Conservation (phyloP, 441 rosid genomes). For the Theobroma grandiflorum region DNA sequence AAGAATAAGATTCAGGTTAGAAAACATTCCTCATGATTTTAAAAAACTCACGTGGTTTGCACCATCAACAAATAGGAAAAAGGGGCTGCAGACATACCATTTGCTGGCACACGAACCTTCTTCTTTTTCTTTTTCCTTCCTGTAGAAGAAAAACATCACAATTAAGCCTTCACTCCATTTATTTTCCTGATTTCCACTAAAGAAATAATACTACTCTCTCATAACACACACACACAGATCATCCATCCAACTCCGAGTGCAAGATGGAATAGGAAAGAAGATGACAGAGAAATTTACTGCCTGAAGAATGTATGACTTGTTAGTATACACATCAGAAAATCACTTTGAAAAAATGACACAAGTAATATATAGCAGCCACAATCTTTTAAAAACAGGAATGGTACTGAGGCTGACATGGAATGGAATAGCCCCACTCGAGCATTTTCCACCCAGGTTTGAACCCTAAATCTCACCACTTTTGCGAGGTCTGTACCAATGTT, state of each 20-base stretch:
- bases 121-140: slow-evolving; percentile 95
- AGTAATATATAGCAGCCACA: background rate
- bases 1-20: slow-evolving; percentile 22
- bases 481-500: background rate
- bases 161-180: background rate
- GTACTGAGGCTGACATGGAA: slow-evolving; percentile 14
- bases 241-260: slow-evolving; percentile 6
- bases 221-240: background rate
- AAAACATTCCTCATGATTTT: background rate
- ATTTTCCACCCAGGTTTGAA: slow-evolving; percentile 16
- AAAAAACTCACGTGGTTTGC: background rate
- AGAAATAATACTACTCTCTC: background rate
- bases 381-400: background rate
- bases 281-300: background rate
- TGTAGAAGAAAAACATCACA: slow-evolving; percentile 35
- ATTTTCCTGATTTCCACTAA: slow-evolving; percentile 10
- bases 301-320: background rate
- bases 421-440: background rate
- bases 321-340: background rate
- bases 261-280: background rate
- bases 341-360: background rate
- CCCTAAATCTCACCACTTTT: background rate
- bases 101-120: slow-evolving; percentile 74
- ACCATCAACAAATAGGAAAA: slow-evolving; percentile 4
- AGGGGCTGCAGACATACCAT: slow-evolving; percentile 48